Evolutionary conservation across 2,329 filamentous ascomycete species (phyloP).

Genomic region (Ambrosiella xylebori): DNA sequence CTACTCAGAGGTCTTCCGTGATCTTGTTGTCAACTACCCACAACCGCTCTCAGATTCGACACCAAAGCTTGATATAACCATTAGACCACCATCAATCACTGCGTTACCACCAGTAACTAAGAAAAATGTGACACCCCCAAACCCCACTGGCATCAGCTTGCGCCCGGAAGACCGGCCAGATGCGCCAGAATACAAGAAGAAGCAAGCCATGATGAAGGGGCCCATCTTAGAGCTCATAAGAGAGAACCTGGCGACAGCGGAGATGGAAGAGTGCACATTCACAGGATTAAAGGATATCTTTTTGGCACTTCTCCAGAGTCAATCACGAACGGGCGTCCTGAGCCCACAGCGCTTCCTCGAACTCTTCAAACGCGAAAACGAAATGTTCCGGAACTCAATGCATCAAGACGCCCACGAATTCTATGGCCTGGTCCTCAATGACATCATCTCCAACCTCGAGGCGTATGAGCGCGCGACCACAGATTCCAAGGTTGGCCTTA

Average conservation of each 20-base stretch:
- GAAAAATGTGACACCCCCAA: conserved; percentile 5
- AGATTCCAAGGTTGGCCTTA: not conserved
- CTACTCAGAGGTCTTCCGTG: conserved; percentile 84
- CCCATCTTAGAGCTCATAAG: conserved; percentile 73
- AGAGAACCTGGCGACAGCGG: conserved; percentile 64
- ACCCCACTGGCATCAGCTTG: conserved; percentile 27
- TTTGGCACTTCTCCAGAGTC: conserved; percentile 66
- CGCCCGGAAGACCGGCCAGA: conserved; percentile 85
- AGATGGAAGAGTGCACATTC: conserved; percentile 89
- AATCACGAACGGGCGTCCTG: conserved; percentile 70
- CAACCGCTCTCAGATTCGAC: conserved; percentile 53
- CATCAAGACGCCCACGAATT: conserved; percentile 98
- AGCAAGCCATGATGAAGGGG: conserved; percentile 73
- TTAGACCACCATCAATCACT: conserved; percentile 35
- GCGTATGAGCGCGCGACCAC: conserved; percentile 37
- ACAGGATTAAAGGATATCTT: conserved; percentile 94
- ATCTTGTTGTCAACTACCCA: conserved; percentile 86
- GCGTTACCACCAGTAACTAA: conserved; percentile 24
- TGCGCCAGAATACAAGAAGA: conserved; percentile 95
- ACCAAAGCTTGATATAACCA: conserved; percentile 43
- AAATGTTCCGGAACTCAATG: conserved; percentile 94
- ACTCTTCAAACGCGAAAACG: conserved; percentile 83
- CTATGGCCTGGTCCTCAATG: conserved; percentile 83
- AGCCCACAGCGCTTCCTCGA: conserved; percentile 88
- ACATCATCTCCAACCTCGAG: conserved; percentile 88